Conservation (phyloP, 495 filamentous ascomycete genomes). For the Penicillium pancosmium region DNA sequence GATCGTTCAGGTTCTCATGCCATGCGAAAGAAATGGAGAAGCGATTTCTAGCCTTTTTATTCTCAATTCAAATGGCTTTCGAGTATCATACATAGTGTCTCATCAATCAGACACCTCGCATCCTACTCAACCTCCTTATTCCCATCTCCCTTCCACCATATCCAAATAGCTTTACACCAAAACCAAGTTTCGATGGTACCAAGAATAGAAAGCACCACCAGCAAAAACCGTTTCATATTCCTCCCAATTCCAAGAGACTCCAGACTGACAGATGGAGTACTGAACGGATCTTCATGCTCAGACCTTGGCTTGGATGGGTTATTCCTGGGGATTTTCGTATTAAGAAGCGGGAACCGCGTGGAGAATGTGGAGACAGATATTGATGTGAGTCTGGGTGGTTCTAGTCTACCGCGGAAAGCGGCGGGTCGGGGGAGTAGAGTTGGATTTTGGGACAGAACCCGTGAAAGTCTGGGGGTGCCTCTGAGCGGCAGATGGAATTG, state of each 20-base stretch:
- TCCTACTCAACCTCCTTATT: background rate
- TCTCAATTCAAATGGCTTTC: background rate
- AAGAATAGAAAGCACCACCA: slow-evolving; percentile 19
- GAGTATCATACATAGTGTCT: background rate
- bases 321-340: background rate
- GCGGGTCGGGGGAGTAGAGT: background rate
- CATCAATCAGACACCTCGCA: background rate
- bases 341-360: background rate
- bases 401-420: background rate
- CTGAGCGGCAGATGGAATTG: background rate
- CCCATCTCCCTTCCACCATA: slow-evolving; percentile 41
- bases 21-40: too few species aligned
- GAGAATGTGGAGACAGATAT: background rate
- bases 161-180: slow-evolving; percentile 68
- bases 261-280: slow-evolving; percentile 8
- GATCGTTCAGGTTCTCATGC: too few species aligned
- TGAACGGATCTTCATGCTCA: background rate
- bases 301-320: background rate
- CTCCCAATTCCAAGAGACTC: slow-evolving; percentile 19
- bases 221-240: slow-evolving; percentile 24
- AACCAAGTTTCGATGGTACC: slow-evolving; percentile 66
- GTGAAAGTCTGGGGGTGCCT: background rate
- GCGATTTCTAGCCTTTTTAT: too few species aligned
- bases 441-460: background rate
- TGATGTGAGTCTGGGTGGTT: background rate